Conservation (phyloP, 2,329 filamentous ascomycete genomes). For the Verticillium tricorpus region DNA sequence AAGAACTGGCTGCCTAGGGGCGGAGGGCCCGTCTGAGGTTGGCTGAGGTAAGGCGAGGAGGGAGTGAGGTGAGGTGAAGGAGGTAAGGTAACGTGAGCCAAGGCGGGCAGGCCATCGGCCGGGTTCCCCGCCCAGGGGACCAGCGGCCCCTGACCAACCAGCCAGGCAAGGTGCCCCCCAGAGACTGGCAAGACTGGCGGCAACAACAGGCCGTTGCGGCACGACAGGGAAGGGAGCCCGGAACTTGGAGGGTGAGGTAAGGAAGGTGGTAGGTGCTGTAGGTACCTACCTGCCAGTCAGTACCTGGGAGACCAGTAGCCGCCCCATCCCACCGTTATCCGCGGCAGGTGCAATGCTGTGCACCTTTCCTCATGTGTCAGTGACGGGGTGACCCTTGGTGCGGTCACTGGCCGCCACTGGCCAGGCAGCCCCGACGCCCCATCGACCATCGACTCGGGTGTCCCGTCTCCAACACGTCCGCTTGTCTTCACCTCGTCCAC, state of each 20-base stretch:
- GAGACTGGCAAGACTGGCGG: too few species aligned
- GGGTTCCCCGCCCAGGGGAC: not conserved
- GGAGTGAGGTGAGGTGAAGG: too few species aligned
- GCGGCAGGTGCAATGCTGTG: not conserved
- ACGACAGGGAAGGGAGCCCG: not conserved
- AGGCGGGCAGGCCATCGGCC: not conserved
- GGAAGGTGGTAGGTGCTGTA: too few species aligned
- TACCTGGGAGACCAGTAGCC: not conserved
- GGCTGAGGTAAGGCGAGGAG: too few species aligned
- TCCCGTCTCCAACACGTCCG: not conserved
- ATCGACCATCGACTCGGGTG: not conserved
- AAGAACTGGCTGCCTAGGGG: too few species aligned
- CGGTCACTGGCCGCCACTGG: not conserved
- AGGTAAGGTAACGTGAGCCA: not conserved
- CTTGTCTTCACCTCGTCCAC: not conserved
- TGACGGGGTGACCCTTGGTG: not conserved
- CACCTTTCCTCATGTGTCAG: not conserved
- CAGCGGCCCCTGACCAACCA: not conserved
- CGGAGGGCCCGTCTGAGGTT: too few species aligned
- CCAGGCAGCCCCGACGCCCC: not conserved
- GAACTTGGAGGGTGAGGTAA: too few species aligned
- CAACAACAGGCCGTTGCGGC: not conserved
- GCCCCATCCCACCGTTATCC: not conserved
- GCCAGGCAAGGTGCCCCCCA: not conserved
- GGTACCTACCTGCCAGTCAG: too few species aligned